phyloP scores from a whole-genome alignment of 345 rosid species.

The Kernera saxatilis region DNA sequence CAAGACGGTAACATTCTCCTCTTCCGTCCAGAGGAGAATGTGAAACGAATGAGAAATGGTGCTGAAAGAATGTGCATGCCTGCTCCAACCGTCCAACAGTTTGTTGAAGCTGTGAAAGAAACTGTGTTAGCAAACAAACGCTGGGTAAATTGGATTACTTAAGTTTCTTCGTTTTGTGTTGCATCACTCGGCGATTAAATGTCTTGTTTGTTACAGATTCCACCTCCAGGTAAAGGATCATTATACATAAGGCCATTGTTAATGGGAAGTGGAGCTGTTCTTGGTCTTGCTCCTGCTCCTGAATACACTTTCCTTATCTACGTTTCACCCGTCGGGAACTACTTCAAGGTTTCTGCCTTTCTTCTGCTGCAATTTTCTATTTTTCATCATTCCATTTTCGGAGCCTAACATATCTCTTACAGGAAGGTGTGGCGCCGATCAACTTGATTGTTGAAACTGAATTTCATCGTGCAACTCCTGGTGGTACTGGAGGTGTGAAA shows the following conservation, averaged over 20 bases:
- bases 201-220: constrained; percentile 50
- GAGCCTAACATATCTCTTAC: constrained; percentile 1
- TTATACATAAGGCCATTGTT: constrained; percentile 85
- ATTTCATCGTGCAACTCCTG: constrained; percentile 68
- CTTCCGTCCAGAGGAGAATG: constrained; percentile 95
- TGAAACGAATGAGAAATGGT: constrained; percentile 68
- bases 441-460: constrained; percentile 16
- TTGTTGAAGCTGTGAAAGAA: constrained; percentile 78
- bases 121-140: constrained; percentile 91
- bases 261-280: constrained; percentile 97
- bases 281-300: constrained; percentile 97
- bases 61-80: constrained; percentile 99
- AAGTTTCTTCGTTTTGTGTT: no score
- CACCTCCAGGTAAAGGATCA: constrained; percentile 94
- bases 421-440: constrained; percentile 72
- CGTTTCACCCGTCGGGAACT: constrained; percentile 96
- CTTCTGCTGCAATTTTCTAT: background rate
- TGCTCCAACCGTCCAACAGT: constrained; percentile 75
- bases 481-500: constrained; percentile 89
- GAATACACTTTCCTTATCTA: constrained; percentile 88
- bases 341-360: constrained; percentile 57
- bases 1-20: constrained; percentile 63
- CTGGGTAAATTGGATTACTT: constrained; percentile 49
- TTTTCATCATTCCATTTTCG: background rate
- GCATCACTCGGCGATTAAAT: no score